Evolutionary conservation across 2,329 filamentous ascomycete species (phyloP).

Genomic region (Dactylellina parvicollis): DNA sequence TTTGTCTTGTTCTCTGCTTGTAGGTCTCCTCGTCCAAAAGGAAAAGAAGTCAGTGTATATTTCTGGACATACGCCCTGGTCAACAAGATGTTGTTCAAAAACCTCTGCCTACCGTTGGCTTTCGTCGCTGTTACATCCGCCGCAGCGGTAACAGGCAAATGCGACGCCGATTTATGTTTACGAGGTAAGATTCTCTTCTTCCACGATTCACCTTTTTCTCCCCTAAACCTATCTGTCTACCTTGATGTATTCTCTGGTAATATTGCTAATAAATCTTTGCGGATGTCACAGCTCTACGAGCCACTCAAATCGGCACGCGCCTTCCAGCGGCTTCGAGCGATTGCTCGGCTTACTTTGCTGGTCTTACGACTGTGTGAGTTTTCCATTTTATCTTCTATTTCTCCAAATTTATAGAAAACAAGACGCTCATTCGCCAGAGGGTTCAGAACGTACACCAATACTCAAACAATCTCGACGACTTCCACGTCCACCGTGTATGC

Average conservation of each 20-base stretch:
- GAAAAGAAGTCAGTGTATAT: too few relatives aligned
- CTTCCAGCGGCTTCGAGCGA: background rate
- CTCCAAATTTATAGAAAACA: background rate
- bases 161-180: slow-evolving; percentile 2
- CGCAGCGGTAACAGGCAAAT: slow-evolving; percentile 2
- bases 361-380: slow-evolving; percentile 1
- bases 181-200: background rate
- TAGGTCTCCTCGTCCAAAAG: too few relatives aligned
- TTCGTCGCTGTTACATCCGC: background rate
- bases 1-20: too few relatives aligned
- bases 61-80: too few relatives aligned
- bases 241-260: background rate
- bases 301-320: slow-evolving; percentile 1
- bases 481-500: too few relatives aligned
- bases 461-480: background rate
- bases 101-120: background rate
- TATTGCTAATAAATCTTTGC: background rate
- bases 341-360: background rate
- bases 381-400: background rate
- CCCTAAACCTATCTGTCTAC: background rate
- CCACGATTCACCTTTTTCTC: too few relatives aligned
- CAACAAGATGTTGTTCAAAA: slow-evolving; percentile 1
- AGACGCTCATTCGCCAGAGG: background rate
- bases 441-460: background rate
- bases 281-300: background rate